Evolutionary conservation across 2,329 filamentous ascomycete genomes (phyloP), one percentile per base, ranked within the genome.

Genomic region (Epichloe aotearoae): DNA sequence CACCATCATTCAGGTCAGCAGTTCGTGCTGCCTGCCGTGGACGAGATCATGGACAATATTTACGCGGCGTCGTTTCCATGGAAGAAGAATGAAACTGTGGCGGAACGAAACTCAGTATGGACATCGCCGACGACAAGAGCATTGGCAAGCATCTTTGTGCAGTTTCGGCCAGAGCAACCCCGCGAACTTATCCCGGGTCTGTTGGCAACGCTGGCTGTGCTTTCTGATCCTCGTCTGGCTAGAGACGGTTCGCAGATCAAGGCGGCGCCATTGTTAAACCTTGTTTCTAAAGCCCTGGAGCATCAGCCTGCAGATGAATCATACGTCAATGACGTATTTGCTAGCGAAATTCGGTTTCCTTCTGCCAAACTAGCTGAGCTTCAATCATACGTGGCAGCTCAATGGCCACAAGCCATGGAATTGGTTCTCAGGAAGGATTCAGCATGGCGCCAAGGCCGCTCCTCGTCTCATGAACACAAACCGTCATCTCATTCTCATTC

Each of bases 71-170:
- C 34, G 19, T 49, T 40, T 15, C 10, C 36, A 7, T 20, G 33
- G 3, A 36, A 26, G 5, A 19, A 23, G 20, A 53, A 36, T 50
- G 50, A 41, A 14, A 3, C 4, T 37, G 43, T 17, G 44, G 34
- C 46, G 10, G 44, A 53, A 20, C 46, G 47, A 14, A 40, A 46
- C 1, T 33, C 42, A 3, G 49, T 43, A 5, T 47, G 40, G 2
- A 50, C 54, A 40, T 47, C 50, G 4, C 51, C 55, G 17, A 55
- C 52, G 8, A 56, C 53, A 1, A 55, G 55, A 34, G 60, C 59
- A 3, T 49, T 69, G 17, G 53, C 58, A 11, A 58, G 62, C 44
- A 57, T 69, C 8, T 65, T 69, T 14, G 59, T 62, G 6, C 62
- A 67, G 49, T 62, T 62, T 15, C 52, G 52, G 1, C 55, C 57